Base-by-base conservation (phyloP, 148 eudicot genomes). In the Vaccinium darrowii region DNA sequence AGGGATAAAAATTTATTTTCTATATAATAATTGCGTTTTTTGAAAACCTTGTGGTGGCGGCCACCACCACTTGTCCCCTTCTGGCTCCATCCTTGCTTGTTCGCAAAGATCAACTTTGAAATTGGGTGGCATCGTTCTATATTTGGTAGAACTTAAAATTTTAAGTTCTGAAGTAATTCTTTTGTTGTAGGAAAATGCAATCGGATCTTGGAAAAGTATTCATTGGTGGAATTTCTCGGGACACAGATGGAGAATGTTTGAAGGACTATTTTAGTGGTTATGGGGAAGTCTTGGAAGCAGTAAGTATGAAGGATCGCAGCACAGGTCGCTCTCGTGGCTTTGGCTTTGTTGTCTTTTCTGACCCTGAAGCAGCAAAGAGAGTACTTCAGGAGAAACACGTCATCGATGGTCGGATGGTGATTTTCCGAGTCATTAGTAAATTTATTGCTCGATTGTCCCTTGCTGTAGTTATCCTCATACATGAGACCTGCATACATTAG, bases 271-370 rank as follows among this genome's bases (percentile, higher is more conserved):
- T 94, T 67, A 88, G 93, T 86, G 47, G 76, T 27, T 94, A 87
- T 87, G 98, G 98, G 18, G 94, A 94, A 87, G 93, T 93, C 65
- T 76, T 93, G 87, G 96, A 93, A 86, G 93, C 96, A 82, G 94
- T 94, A 39, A 93, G 92, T 84, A 93, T 94, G 98, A 94, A 89
- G 84, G 98, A 94, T 90, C 91, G 94, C 50, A 91, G 90, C 84
- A 94, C 93, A 5, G 98, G 98, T 11, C 98, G 98, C 85, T 94
- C 98, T 10, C 90, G 98, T 86, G 98, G 98, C 30, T 94, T 94
- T 78, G 98, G 98, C 16, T 94, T 94, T 82, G 83, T 94, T 76
- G 96, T 94, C 33, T 94, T 94, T 86, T 76, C 94, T 71, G 96
- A 94, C 74, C 96, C 94, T 5, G 87, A 83, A 74, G 95, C 89